Base-by-base conservation (phyloP, 139 green algal genomes). In the Chlamydomonas eustigma region DNA sequence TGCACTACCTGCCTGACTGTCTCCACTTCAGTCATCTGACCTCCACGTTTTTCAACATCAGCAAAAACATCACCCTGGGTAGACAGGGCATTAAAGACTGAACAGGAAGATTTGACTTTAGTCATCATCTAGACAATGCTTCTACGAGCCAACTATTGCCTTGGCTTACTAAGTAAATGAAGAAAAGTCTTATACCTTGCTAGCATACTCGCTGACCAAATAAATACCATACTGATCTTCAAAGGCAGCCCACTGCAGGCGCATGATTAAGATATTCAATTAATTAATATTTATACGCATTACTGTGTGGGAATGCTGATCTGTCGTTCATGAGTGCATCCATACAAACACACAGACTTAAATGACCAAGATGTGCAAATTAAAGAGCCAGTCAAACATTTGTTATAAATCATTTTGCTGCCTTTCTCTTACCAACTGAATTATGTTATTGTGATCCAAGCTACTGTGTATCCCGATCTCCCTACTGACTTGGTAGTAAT, bases 381-480 rank as follows among this genome's bases (percentile, higher is more conserved):
- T n/a, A n/a, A n/a, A n/a, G n/a, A n/a, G n/a, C n/a, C n/a, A n/a
- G n/a, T n/a, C n/a, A n/a, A n/a, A n/a, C n/a, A n/a, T n/a, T n/a
- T n/a, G n/a, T n/a, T n/a, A n/a, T n/a, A n/a, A n/a, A n/a, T n/a
- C n/a, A n/a, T n/a, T n/a, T n/a, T n/a, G n/a, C n/a, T n/a, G n/a
- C n/a, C n/a, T n/a, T 58, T 58, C 12, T 12, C 44, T 58, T 58
- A 88, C 84, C 77, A 91, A 39, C 34, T 79, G 63, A 22, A 91
- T 77, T 37, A 91, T 87, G 63, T 90, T 71, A 35, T 83, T 81
- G 76, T 91, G 87, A 51, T 87, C 75, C 35, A 91, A 38, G 1
- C 35, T 51, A 30, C 30, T 69, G 51, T 91, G 87, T 18, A 91
- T 88, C 1, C 73, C 67, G 37, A 91, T 86, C 75, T 91, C 87